Evolutionary conservation across 345 rosid genomes (phyloP).

Genomic region (Carallia brachiata): DNA sequence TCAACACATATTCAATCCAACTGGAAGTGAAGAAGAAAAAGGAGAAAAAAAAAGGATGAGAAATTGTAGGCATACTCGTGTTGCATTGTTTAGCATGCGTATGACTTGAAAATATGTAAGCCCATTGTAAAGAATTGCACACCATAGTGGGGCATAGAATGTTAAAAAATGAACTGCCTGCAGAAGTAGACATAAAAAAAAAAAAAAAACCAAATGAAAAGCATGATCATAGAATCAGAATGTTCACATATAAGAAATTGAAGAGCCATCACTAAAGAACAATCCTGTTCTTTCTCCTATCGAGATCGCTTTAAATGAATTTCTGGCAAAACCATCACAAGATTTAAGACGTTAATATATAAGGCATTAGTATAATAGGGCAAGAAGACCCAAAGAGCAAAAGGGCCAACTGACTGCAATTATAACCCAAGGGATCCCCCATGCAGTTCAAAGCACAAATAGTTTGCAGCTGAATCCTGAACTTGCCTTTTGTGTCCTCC

Average conservation of each 20-base stretch:
- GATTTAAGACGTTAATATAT: too few relatives aligned
- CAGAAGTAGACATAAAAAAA: conserved; percentile 16
- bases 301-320: neutral
- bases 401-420: neutral
- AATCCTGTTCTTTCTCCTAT: neutral
- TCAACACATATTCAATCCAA: conserved; percentile 3
- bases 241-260: neutral
- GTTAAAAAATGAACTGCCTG: conserved; percentile 94
- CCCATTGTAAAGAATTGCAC: conserved; percentile 95
- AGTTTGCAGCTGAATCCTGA: conserved; percentile 3
- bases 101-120: conserved; percentile 91
- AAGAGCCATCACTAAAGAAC: neutral
- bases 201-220: neutral
- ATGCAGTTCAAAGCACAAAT: neutral
- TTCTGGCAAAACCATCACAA: too few relatives aligned
- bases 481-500: conserved; percentile 78
- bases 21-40: neutral
- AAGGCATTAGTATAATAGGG: too few relatives aligned
- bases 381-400: too few relatives aligned
- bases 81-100: conserved; percentile 89
- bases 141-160: conserved; percentile 89
- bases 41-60: neutral
- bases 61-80: conserved; percentile 53
- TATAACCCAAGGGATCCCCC: neutral
- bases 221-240: neutral